Percentiles rank a stretch among this genome's conserved stretches.
Conservation (phyloP, 2,329 filamentous ascomycete species). For the Eurotiales sp. region DNA sequence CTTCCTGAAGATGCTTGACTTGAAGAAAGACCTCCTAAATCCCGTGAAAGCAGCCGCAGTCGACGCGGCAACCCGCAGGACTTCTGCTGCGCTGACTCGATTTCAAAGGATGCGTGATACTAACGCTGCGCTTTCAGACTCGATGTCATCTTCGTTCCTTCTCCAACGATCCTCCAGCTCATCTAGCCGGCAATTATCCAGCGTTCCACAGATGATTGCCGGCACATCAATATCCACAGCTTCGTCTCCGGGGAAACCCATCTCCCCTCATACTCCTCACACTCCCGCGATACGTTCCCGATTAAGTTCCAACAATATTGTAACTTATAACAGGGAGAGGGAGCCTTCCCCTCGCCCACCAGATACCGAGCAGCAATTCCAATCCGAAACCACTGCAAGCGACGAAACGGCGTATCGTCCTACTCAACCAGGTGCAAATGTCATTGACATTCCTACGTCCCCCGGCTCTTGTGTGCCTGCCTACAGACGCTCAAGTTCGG, state of each 20-base stretch:
- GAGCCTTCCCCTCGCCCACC: slow-evolving; percentile 27
- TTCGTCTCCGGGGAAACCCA: slow-evolving; percentile 83
- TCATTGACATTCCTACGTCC: slow-evolving; percentile 49
- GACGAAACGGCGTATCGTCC: slow-evolving; percentile 31
- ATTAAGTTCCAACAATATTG: slow-evolving; percentile 85
- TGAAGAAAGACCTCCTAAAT: slow-evolving; percentile 77
- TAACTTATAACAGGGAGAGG: slow-evolving; percentile 56
- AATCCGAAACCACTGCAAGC: slow-evolving; percentile 34
- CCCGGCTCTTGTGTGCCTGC: slow-evolving; percentile 38
- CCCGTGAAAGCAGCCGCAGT: slow-evolving; percentile 55
- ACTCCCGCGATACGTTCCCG: slow-evolving; percentile 90
- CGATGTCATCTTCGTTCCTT: slow-evolving; percentile 84
- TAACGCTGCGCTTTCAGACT: slow-evolving; percentile 84
- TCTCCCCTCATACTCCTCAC: slow-evolving; percentile 86
- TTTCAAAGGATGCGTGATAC: slow-evolving; percentile 89
- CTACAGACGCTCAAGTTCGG: slow-evolving; percentile 45
- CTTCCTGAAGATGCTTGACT: slow-evolving; percentile 84
- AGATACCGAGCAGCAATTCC: slow-evolving; percentile 29
- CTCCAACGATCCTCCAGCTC: slow-evolving; percentile 79
- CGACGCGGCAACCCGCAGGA: slow-evolving; percentile 69
- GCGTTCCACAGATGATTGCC: slow-evolving; percentile 57
- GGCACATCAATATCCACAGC: slow-evolving; percentile 75
- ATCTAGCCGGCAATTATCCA: slow-evolving; percentile 67
- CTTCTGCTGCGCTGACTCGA: slow-evolving; percentile 73
- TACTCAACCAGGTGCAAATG: slow-evolving; percentile 35